Evolutionary conservation across 805 yeast species (phyloP).

Genomic region (Hanseniaspora singularis): DNA sequence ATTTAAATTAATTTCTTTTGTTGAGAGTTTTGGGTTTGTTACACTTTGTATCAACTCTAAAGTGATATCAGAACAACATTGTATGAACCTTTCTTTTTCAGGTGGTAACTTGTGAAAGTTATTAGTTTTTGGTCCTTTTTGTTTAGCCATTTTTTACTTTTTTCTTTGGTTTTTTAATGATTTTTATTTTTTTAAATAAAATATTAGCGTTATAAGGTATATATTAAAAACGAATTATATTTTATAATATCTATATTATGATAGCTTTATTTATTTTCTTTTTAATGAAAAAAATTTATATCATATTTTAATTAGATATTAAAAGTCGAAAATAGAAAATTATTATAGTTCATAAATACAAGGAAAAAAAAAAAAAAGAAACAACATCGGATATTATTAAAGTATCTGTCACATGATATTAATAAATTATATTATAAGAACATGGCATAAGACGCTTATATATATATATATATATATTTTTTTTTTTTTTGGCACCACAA

Average conservation of each 20-base stretch:
- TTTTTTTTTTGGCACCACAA: too few relatives aligned
- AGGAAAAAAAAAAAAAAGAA: constrained; percentile 6
- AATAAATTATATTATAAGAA: not conserved
- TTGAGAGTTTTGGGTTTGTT: constrained; percentile 37
- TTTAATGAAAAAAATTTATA: not conserved
- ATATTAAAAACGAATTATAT: too few relatives aligned
- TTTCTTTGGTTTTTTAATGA: not conserved
- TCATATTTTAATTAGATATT: too few relatives aligned
- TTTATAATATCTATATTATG: not conserved
- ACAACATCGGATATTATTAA: not conserved
- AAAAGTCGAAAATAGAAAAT: too few relatives aligned
- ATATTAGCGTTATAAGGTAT: too few relatives aligned
- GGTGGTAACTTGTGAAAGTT: constrained; percentile 64
- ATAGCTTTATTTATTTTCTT: not conserved
- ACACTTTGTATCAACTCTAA: constrained; percentile 71
- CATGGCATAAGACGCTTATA: too few relatives aligned
- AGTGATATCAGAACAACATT: constrained; percentile 86
- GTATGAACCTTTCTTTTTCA: constrained; percentile 83
- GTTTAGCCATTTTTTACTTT: constrained; percentile 26
- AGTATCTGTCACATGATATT: not conserved
- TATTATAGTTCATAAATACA: too few relatives aligned
- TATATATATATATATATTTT: too few relatives aligned
- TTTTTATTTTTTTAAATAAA: not conserved
- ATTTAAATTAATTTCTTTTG: constrained; percentile 72
- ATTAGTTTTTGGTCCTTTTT: constrained; percentile 30